Base-by-base conservation (phyloP, 225 moss, liverwort and hornwort genomes). In the Asterella californica region DNA sequence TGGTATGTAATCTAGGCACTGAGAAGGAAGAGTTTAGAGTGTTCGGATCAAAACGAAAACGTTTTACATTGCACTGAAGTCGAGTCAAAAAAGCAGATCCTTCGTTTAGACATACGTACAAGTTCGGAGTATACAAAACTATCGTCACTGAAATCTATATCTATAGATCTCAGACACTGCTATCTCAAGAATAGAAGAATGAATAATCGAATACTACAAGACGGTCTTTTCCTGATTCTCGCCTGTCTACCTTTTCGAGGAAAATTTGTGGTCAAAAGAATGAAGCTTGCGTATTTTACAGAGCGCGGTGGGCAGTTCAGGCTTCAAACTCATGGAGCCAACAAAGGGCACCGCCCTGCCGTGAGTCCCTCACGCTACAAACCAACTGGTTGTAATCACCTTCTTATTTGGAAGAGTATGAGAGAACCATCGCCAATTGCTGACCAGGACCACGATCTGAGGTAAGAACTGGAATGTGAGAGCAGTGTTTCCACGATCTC, bases 281-380 rank as follows among this genome's bases (percentile, higher is more conserved):
- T 59, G 36, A 76, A 74, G 74, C 74, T 52, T 74, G 19, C 57
- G 36, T 76, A 76, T 57, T 57, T 76, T 76, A 76, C 75, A 76
- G 59, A 34, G 75, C 75, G 22, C 48, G 70, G 57, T 59, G 37
- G 42, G 57, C 75, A 76, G 37, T 59, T 38, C 57, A 59, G 57
- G 75, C 75, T 76, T 59, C 75, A 76, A 76, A 52, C 74, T 53
- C 32, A 32, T 74, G 74, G 74, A 74, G 74, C 53, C 75, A 57
- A 59, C 57, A 76, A 57, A 76, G 75, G 75, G 57, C 59, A 76
- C 37, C 33, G 75, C 57, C 36, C 8, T 24, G 21, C 57, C 59
- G 32, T 38, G 10, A 33, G 57, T 59, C 72, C 49, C 75, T 59
- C 75, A 76, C 57, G 24, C 55, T 74, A 33, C 57, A 59, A 36